These are phyloP conservation scores for Cyberlindnera euphorbiae DNA, from an alignment of 805 yeast genomes.

Conservation along the genomic window DNA sequence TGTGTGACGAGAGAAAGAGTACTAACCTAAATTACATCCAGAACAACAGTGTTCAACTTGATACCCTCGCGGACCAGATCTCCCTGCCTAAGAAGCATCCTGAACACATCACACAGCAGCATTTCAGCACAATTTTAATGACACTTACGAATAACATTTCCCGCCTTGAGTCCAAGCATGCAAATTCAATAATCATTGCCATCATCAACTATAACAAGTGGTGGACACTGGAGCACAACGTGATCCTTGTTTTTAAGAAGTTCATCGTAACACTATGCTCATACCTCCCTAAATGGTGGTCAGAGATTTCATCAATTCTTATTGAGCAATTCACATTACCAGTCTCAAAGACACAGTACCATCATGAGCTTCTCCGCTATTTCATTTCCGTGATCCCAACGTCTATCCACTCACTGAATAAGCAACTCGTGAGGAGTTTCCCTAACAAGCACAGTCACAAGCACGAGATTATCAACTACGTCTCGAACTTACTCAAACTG, in stretches of 20 bases:
- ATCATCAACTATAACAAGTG: constrained; percentile 58
- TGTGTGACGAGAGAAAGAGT: constrained; percentile 4
- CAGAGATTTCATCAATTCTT: constrained; percentile 70
- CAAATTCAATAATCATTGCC: constrained; percentile 52
- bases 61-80: constrained; percentile 56
- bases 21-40: constrained; percentile 26
- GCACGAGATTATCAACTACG: constrained; percentile 53
- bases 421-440: constrained; percentile 51
- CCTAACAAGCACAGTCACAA: constrained; percentile 76
- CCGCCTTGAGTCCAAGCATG: constrained; percentile 46
- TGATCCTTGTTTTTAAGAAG: constrained; percentile 54
- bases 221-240: constrained; percentile 43
- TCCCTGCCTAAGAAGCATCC: constrained; percentile 44
- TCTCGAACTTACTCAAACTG: constrained; percentile 55
- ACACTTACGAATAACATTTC: constrained; percentile 61
- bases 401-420: constrained; percentile 59
- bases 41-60: constrained; percentile 51
- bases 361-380: constrained; percentile 62
- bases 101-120: constrained; percentile 49
- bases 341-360: constrained; percentile 34
- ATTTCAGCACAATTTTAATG: constrained; percentile 51
- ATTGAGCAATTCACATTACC: constrained; percentile 51
- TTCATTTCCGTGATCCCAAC: constrained; percentile 79
- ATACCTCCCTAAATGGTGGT: constrained; percentile 86
- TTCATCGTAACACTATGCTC: constrained; percentile 78